Percentiles rank a stretch among this genome's conserved stretches.
phyloP scores from a whole-genome alignment of 306 rosid species.

The Vigna angularis region DNA sequence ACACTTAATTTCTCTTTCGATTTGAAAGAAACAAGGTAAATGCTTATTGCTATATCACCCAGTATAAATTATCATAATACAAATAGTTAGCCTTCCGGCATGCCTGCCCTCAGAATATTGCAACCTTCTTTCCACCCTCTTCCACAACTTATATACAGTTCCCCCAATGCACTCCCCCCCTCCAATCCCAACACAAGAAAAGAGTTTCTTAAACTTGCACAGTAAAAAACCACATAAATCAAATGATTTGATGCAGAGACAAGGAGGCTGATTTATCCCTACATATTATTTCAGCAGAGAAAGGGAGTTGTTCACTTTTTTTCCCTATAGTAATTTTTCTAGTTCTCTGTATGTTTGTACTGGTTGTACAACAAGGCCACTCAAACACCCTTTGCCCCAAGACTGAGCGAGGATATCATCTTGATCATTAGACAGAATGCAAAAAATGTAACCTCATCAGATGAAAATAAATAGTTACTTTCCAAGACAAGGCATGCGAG shows the following conservation, averaged over 20 bases:
- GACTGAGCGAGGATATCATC: conserved; percentile 13
- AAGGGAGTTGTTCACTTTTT: conserved; percentile 16
- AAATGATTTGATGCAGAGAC: background rate
- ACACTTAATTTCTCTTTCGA: conserved; percentile 21
- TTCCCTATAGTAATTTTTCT: background rate
- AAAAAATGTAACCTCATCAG: conserved; percentile 11
- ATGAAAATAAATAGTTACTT: conserved; percentile 15
- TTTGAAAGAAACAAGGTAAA: conserved; percentile 38
- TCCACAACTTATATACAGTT: background rate
- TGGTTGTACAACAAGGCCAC: background rate
- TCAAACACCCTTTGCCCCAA: conserved; percentile 17
- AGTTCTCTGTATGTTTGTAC: background rate
- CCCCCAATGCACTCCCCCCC: no score
- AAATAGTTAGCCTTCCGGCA: background rate
- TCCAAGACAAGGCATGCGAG: background rate
- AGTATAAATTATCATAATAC: conserved; percentile 29
- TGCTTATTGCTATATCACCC: background rate
- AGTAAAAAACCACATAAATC: background rate
- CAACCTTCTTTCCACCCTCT: background rate
- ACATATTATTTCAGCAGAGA: background rate
- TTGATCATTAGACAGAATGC: background rate
- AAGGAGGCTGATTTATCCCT: conserved; percentile 12
- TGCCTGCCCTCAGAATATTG: background rate
- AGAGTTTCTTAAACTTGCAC: conserved; percentile 10
- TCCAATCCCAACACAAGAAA: no score